phyloP scores from a whole-genome alignment of 2,329 filamentous ascomycete species.

The Sporothrix humicola region DNA sequence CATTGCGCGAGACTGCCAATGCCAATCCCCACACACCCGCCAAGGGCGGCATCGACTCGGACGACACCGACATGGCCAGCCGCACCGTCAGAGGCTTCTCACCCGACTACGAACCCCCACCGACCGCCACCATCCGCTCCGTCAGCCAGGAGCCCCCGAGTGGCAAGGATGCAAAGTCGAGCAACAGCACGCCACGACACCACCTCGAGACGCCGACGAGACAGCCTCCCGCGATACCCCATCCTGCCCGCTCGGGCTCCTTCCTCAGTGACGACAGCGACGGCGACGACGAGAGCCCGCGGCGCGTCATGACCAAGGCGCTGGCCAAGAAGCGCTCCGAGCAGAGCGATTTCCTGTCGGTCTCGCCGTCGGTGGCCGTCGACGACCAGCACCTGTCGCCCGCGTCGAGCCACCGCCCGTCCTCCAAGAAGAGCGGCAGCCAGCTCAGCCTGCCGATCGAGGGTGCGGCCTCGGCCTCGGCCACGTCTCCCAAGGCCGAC shows the following conservation, averaged over 20 bases:
- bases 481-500: constrained; percentile 24
- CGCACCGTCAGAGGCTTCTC: constrained; percentile 67
- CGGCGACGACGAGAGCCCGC: constrained; percentile 53
- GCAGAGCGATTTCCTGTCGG: constrained; percentile 28
- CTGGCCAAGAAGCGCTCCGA: constrained; percentile 27
- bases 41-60: constrained; percentile 23
- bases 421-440: constrained; percentile 29
- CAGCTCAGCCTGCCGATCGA: constrained; percentile 53
- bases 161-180: constrained; percentile 30
- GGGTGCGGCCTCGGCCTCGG: constrained; percentile 46
- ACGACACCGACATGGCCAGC: constrained; percentile 43
- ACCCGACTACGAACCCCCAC: constrained; percentile 74
- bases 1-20: background rate
- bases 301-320: constrained; percentile 36
- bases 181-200: constrained; percentile 35
- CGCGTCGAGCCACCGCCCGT: background rate
- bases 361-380: constrained; percentile 35
- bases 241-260: constrained; percentile 50
- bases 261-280: constrained; percentile 62
- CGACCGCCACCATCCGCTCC: constrained; percentile 72
- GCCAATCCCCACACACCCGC: background rate
- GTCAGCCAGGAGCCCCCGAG: constrained; percentile 54
- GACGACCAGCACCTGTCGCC: constrained; percentile 30
- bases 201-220: constrained; percentile 47
- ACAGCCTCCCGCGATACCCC: constrained; percentile 45